A percentile compares a stretch with the other conserved stretches of the same genome.
Evolutionary conservation across 2,329 filamentous ascomycete genomes (phyloP).

Genomic region (Didymosphaeria variabile): DNA sequence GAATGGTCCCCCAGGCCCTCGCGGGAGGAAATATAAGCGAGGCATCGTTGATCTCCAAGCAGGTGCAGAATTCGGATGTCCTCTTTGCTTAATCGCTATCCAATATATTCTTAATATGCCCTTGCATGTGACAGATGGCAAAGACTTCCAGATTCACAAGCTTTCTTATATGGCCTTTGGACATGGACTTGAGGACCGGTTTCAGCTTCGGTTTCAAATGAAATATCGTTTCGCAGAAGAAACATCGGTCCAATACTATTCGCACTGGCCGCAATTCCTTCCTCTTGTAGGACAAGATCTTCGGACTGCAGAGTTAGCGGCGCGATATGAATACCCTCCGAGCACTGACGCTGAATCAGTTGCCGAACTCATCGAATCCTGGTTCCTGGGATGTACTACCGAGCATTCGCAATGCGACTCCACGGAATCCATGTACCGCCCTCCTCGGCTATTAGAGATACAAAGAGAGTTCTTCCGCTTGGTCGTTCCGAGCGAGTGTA

Average conservation of each 20-base stretch:
- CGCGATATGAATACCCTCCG: not conserved
- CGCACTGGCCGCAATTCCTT: not conserved
- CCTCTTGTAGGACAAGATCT: not conserved
- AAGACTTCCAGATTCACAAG: too few species aligned
- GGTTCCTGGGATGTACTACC: not conserved
- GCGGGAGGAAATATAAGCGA: too few species aligned
- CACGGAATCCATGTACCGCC: not conserved
- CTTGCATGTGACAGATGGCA: too few species aligned
- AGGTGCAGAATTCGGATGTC: not conserved
- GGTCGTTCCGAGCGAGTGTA: not conserved
- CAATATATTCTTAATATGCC: not conserved
- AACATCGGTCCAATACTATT: too few species aligned
- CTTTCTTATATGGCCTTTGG: too few species aligned
- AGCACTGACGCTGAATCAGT: not conserved
- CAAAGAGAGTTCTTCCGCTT: not conserved
- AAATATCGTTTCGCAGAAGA: too few species aligned
- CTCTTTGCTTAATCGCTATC: not conserved
- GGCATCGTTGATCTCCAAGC: not conserved
- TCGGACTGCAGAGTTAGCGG: not conserved
- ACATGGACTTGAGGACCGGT: too few species aligned
- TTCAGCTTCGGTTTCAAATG: too few species aligned
- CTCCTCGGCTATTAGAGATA: not conserved
- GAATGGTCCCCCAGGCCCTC: too few species aligned
- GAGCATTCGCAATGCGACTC: not conserved
- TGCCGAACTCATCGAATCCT: not conserved